These are phyloP conservation scores for Aspergillus ochraceoroseus DNA, from an alignment of 2,329 filamentous ascomycete species.

Conservation along the genomic window DNA sequence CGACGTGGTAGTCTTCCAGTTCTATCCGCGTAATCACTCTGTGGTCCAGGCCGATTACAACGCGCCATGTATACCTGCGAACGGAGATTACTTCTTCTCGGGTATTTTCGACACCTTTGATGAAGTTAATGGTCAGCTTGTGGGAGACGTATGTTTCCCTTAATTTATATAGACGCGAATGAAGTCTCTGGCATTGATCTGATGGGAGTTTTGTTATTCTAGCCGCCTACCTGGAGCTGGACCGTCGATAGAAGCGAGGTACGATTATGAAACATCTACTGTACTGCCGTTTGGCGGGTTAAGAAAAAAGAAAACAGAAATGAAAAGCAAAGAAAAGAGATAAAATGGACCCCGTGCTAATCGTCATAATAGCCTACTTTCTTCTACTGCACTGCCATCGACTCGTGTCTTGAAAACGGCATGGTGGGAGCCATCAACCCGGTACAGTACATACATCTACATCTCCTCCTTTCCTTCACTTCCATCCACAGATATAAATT, in stretches of 20 bases:
- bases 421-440: conserved; percentile 77
- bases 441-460: no score
- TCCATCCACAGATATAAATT: background rate
- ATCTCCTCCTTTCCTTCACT: background rate
- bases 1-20: conserved; percentile 50
- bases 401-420: conserved; percentile 58
- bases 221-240: conserved; percentile 39
- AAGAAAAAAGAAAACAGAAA: no score
- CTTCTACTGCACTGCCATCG: conserved; percentile 64
- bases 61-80: conserved; percentile 58
- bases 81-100: conserved; percentile 28
- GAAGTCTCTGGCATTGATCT: no score
- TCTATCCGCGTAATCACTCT: conserved; percentile 60
- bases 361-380: conserved; percentile 61
- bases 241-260: conserved; percentile 55
- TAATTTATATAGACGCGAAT: no score
- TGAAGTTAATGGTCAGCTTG: conserved; percentile 43
- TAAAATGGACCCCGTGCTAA: background rate
- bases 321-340: background rate
- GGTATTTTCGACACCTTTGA: conserved; percentile 44
- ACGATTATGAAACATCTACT: no score
- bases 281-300: no score
- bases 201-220: background rate
- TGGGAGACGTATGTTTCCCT: conserved; percentile 28
- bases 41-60: conserved; percentile 58